Base-by-base conservation (phyloP, 805 yeast genomes). In the Ogataea trehaloabstinens region DNA sequence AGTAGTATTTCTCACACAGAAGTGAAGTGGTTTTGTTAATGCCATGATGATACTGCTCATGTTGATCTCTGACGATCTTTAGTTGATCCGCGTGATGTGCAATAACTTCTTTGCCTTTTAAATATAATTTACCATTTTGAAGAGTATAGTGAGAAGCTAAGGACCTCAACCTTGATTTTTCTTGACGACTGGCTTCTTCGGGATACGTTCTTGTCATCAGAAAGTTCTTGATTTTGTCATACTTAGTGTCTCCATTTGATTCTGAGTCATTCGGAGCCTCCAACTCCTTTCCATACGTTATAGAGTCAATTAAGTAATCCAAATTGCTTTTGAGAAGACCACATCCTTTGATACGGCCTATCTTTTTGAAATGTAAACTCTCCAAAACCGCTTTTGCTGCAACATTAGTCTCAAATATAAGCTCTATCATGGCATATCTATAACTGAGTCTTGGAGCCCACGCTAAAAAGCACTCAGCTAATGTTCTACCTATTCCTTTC, bases 371-470 rank as follows among this genome's bases (percentile, higher is more conserved):
- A 46, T 81, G 80, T 30, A 84, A 70, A 8, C 80, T 68, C 52
- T 87, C 95, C 66, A 89, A 76, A 31, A 91, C 81, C 44, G 81
- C 70, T 48, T 93, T 70, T 4, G 95, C 93, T 2, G 95, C 82
- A 15, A 76, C 79, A 56, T 93, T 93, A 3, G 95, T 82, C 49
- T 90, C 96, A 61, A 86, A 93, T 3, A 91, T 88, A 40, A 91
- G 67, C 47, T 89, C 88, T 64, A 93, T 85, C 46, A 85, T 76
- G 5, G 86, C 76, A 48, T 88, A 85, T 0, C 91, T 85, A 61
- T 85, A 91, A 4, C 96, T 96, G 28, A 93, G 67, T 45, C 80
- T 71, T 11, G 91, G 91, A 1, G 97, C 88, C 98, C 98, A 93
- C 43, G 83, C 87, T 18, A 90, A 59, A 51, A 79, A 87, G 51